Conservation (phyloP, 495 filamentous ascomycete genomes). For the Hypomontagnella monticulosa region DNA sequence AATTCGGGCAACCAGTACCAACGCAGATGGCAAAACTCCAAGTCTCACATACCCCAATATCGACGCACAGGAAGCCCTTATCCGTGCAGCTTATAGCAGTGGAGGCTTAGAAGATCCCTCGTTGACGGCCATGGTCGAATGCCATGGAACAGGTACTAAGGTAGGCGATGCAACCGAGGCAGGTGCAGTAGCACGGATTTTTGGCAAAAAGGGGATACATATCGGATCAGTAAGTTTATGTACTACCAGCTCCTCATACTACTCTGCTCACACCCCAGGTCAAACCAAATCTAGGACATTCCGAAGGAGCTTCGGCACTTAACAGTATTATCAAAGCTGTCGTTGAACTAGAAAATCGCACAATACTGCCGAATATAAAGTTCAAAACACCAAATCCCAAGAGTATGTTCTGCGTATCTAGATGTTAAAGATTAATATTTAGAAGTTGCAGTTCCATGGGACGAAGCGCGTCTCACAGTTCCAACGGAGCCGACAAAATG, state of each 20-base stretch:
- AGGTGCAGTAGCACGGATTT: slow-evolving; percentile 52
- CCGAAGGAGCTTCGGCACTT: slow-evolving; percentile 52
- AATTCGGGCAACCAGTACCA: slow-evolving; percentile 60
- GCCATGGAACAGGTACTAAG: slow-evolving; percentile 54
- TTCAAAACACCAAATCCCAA: slow-evolving; percentile 54
- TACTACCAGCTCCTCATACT: too few relatives aligned
- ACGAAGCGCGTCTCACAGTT: slow-evolving; percentile 46
- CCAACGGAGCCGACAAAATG: slow-evolving; percentile 20
- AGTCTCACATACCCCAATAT: slow-evolving; percentile 62
- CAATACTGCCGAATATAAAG: slow-evolving; percentile 53
- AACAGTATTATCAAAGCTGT: slow-evolving; percentile 58
- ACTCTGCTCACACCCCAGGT: slow-evolving; percentile 6
- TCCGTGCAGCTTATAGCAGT: slow-evolving; percentile 55
- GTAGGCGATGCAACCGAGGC: slow-evolving; percentile 66
- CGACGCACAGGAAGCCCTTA: slow-evolving; percentile 61
- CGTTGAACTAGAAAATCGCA: slow-evolving; percentile 58
- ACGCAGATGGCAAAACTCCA: slow-evolving; percentile 58
- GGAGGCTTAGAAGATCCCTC: slow-evolving; percentile 53
- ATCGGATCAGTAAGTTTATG: slow-evolving; percentile 37
- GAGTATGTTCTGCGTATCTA: slow-evolving; percentile 18
- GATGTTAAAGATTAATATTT: too few relatives aligned
- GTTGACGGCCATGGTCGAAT: slow-evolving; percentile 59
- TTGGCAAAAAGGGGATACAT: slow-evolving; percentile 42
- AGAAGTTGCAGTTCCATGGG: background rate
- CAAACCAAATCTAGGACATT: slow-evolving; percentile 55